Base-by-base conservation (phyloP, 2,329 filamentous ascomycete genomes). In the Colletotrichum ledebouriae region DNA sequence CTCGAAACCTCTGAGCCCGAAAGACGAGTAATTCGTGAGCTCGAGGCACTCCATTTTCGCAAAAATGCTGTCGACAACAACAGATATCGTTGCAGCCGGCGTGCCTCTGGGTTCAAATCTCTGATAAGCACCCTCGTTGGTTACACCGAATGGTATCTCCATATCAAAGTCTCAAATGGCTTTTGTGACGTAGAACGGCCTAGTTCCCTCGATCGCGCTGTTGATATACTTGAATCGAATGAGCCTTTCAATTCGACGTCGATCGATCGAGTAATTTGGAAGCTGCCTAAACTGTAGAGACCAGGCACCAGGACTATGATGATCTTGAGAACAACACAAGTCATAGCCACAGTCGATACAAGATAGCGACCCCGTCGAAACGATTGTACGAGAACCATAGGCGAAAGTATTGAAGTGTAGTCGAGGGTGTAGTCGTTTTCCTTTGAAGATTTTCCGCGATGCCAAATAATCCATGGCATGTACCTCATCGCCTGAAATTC, bases 221-320 rank as follows among this genome's bases (percentile, higher is more conserved):
- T 25, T 25, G 25, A 25, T 25, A 25, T 6, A 25, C 6, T 25
- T 9, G 4, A 39, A 39, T 39, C 29, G 1, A 20, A 20, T 15
- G 61, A 34, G 13, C 39, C 49, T 3, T n/a, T 46, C 9, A 59
- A 10, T 3, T 22, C 34, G 15, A 29, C 39, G 3, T 37, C 13
- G 10, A 59, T 20, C 6, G 47, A 2, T 13, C 25, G 7, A 4
- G 50, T 3, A 9, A 37, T 20, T 11, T 12, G 25, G 34, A 37
- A 6, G 9, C 37, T 11, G 5, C 62, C 37, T 25, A 46, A n/a
- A 9, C 44, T 59, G 44, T 47, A 59, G 2, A 59, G 20, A 9
- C 29, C 33, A 1, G 44, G 57, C 7, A 44, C 57, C 1, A 59
- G 57, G 6, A 46, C 44, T 7, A 59, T 59, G 10, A 49, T 42